phyloP scores from a whole-genome alignment of 352 stramenopile species.

The Pythium biforme region DNA sequence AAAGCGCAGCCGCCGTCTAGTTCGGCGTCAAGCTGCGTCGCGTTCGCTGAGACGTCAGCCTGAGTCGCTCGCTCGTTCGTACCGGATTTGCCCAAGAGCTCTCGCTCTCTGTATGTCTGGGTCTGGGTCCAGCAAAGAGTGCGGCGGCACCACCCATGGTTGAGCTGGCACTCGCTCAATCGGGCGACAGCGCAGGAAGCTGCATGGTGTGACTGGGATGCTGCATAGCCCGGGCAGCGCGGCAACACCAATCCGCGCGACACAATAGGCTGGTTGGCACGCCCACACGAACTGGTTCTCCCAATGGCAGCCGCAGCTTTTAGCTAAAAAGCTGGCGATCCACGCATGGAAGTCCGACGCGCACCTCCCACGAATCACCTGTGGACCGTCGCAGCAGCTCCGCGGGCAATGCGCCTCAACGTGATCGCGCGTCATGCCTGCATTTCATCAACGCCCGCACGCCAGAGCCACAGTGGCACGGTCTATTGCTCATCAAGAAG shows the following conservation, averaged over 20 bases:
- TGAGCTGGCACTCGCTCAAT: neutral
- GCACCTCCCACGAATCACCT: neutral
- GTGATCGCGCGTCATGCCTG: neutral
- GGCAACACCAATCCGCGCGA: too few relatives aligned
- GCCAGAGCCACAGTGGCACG: slow-evolving; percentile 17
- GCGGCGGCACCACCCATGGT: too few relatives aligned
- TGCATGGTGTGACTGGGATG: neutral
- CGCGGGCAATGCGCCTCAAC: too few relatives aligned
- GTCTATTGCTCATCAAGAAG: slow-evolving; percentile 9
- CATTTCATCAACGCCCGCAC: neutral
- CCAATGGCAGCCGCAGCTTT: too few relatives aligned
- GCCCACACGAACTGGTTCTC: too few relatives aligned
- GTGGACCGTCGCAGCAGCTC: neutral
- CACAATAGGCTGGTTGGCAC: too few relatives aligned
- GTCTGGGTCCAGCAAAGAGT: neutral
- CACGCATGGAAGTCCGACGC: too few relatives aligned
- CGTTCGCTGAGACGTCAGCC: neutral
- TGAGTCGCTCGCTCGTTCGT: neutral
- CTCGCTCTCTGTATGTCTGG: neutral
- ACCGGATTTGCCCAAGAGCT: slow-evolving; percentile 7
- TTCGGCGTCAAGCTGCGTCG: neutral
- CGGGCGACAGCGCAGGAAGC: neutral
- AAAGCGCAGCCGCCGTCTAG: neutral
- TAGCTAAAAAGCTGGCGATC: too few relatives aligned
- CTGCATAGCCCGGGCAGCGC: neutral